Evolutionary conservation across 2,329 filamentous ascomycete genomes (phyloP), one percentile per base, ranked within the genome.

Genomic region (Xylariaceae sp.): DNA sequence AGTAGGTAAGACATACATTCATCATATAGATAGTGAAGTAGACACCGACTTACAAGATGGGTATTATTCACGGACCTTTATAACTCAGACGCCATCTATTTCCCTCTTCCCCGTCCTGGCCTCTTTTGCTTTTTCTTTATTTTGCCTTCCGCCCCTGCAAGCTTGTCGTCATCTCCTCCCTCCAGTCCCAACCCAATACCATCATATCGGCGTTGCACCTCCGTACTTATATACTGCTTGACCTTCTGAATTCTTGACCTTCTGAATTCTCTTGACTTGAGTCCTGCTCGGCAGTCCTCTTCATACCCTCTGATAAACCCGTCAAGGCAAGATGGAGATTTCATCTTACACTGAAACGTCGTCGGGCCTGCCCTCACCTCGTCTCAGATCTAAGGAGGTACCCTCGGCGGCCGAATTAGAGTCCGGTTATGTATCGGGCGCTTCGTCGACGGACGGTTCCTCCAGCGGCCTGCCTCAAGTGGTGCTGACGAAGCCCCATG

Each of bases 401-500:
- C 74, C 73, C 37, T 69, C 74, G 57, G 60, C 56, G 21, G 71
- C 74, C 37, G 80, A 82, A 42, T 73, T 81, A 60, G 91, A 96
- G 75, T 97, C 93, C 37, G 93, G 93, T 61, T 97, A 97, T 78
- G 90, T 86, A 69, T 88, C 89, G 76, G 75, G 71, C 23, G 66
- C 72, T 68, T 82, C 74, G 68, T 87, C 76, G 73, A 88, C 83
- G 42, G 80, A 81, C 49, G 87, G 85, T 32, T 88, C 83, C 65
- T 79, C 83, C 43, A 78, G 79, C 50, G 79, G 79, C 63, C 81
- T 93, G 19, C 89, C 93, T 14, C 85, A 90, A 58, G 82, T 98
- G 68, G 86, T 88, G 74, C 91, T 99, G 79, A 93, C 91, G 64
- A 89, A 89, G 73, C 84, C 89, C 61, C 93, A 99, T 74, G 81